Evolutionary conservation across 305 asterid species (phyloP).

Genomic region (Caryopteris hybrid): DNA sequence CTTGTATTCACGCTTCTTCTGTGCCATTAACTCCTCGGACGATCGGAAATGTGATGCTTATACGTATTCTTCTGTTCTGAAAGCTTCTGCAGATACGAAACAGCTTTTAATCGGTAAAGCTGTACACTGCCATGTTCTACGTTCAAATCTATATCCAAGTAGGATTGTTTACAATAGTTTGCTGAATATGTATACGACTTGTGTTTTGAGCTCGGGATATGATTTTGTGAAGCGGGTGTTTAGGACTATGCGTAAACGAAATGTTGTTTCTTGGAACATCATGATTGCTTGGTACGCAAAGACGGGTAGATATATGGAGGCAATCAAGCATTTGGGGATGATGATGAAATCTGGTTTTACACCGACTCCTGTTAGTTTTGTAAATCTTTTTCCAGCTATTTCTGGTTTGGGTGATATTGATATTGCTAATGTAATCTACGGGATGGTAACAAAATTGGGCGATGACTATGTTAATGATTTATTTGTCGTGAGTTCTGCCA

Average conservation of each 20-base stretch:
- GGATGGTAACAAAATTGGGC: constrained; percentile 56
- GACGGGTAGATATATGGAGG: constrained; percentile 51
- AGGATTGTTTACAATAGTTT: constrained; percentile 72
- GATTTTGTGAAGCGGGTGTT: constrained; percentile 61
- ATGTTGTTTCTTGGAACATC: constrained; percentile 82
- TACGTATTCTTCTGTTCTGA: constrained; percentile 75
- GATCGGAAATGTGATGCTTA: constrained; percentile 52
- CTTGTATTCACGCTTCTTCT: constrained; percentile 51
- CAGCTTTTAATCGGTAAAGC: constrained; percentile 59
- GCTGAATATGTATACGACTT: constrained; percentile 75
- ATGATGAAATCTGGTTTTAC: constrained; percentile 63
- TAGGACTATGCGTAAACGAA: constrained; percentile 57
- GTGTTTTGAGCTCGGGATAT: constrained; percentile 35
- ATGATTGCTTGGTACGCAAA: constrained; percentile 71
- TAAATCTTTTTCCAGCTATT: constrained; percentile 68
- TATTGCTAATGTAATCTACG: constrained; percentile 53
- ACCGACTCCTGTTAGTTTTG: constrained; percentile 68
- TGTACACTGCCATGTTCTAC: constrained; percentile 64
- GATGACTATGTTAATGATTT: constrained; percentile 52
- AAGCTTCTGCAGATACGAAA: constrained; percentile 78
- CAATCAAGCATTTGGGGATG: constrained; percentile 51
- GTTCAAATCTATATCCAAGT: constrained; percentile 54
- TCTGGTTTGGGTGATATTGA: constrained; percentile 41
- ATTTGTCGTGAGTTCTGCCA: constrained; percentile 79
- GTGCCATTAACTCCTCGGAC: constrained; percentile 15